Evolutionary conservation across 352 stramenopile genomes (phyloP), one percentile per base, ranked within the genome.

Genomic region (Phytopythium kandeliae): DNA sequence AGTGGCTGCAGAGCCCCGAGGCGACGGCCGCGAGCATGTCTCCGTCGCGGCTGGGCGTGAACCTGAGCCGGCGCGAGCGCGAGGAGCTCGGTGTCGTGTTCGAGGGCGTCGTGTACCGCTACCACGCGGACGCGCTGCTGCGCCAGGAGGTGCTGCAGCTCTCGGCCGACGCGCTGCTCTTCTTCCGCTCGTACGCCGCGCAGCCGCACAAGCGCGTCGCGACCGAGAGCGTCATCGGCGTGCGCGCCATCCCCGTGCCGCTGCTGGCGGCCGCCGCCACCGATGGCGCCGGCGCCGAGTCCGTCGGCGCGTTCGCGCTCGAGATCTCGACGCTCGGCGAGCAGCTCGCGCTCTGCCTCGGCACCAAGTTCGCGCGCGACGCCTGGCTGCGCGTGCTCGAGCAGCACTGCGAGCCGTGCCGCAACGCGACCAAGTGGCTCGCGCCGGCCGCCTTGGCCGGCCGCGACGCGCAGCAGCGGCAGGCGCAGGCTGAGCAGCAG

Each of bases 121-220:
- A 84, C 42, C 79, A 80, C 31, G 55, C 76, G 2, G 63, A 71
- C 25, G 60, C 71, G 16, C 36, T 90, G 2, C 47, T 87, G n/a
- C 70, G 83, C 13, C 83, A 94, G 51, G 83, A 94, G 34, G 78
- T 89, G 16, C 46, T 94, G 13, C 54, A 89, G 41, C 60, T 89
- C n/a, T 89, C 83, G 4, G 51, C 64, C 4, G 57, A 77, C 13
- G 50, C 60, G 2, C 62, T 93, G 24, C 56, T 78, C 7, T 89
- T 89, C 50, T 91, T 79, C 41, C 75, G 83, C 16, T 86, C 79
- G 21, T 86, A 73, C 50, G 83, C 74, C 24, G 74, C 71, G 0
- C 65, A 63, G 10, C 52, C 76, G 8, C 77, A 86, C 33, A 87
- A 86, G 53, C 58, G 61, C 8, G 67, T 91, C 2, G 22, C 51